These are phyloP conservation scores for Endoconidiophora laricicola DNA, from an alignment of 2,329 filamentous ascomycete species.

Conservation along the genomic window DNA sequence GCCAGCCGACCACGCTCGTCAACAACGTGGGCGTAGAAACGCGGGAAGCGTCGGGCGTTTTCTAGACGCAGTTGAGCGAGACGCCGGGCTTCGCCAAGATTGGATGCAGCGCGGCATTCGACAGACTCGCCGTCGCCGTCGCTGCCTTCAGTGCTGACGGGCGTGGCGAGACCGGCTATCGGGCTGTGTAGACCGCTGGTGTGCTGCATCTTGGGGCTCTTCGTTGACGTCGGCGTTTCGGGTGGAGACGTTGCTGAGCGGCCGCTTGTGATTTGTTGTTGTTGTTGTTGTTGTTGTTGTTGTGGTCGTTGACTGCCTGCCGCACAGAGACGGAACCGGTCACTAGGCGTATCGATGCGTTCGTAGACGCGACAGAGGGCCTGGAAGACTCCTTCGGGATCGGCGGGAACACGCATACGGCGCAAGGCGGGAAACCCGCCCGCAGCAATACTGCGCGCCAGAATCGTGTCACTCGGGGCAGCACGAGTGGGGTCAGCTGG, in stretches of 20 bases:
- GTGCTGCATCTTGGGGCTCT: constrained; percentile 9
- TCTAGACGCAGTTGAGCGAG: constrained; percentile 51
- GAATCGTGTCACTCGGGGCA: constrained; percentile 36
- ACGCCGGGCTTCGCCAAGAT: constrained; percentile 36
- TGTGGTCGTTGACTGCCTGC: too few relatives aligned
- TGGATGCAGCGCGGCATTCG: constrained; percentile 20
- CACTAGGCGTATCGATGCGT: constrained; percentile 33
- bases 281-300: too few relatives aligned
- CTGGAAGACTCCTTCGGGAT: constrained; percentile 54
- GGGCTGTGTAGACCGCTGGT: constrained; percentile 14
- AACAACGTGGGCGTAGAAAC: constrained; percentile 41
- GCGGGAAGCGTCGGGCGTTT: constrained; percentile 33
- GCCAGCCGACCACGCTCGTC: constrained; percentile 34
- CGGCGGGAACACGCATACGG: constrained; percentile 46
- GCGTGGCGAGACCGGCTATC: not conserved
- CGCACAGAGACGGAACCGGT: constrained; percentile 25
- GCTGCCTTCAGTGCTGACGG: constrained; percentile 17
- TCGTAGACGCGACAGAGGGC: constrained; percentile 47
- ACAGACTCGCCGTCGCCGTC: constrained; percentile 14
- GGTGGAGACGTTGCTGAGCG: constrained; percentile 13
- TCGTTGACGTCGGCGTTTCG: constrained; percentile 3
- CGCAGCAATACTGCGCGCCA: constrained; percentile 45
- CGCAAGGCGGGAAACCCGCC: constrained; percentile 46
- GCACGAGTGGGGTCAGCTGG: constrained; percentile 26
- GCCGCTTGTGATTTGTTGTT: not conserved